Evolutionary conservation across 164 flowering plant species (phyloP).

Genomic region (Nymphaea colorata): DNA sequence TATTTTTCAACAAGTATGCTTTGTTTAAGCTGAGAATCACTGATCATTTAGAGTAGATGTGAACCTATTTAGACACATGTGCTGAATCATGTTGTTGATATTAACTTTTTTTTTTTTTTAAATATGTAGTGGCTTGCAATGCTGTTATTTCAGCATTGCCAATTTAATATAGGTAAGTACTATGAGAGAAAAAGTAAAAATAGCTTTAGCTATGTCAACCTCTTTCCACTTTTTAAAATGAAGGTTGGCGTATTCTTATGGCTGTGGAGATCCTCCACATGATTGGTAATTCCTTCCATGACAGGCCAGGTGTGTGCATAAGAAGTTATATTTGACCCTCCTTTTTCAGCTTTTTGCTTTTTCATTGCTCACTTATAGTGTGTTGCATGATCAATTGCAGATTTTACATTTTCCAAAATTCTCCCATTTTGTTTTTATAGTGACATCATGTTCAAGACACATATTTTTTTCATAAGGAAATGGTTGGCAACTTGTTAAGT

Average conservation of each 20-base stretch:
- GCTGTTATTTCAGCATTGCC: slow-evolving; percentile 81
- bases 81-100: too few species aligned
- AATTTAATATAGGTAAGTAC: slow-evolving; percentile 83
- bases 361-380: neutral
- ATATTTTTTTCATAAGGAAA: slow-evolving; percentile 73
- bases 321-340: slow-evolving; percentile 64
- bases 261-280: too few species aligned
- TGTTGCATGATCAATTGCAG: neutral
- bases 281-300: too few species aligned
- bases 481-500: slow-evolving; percentile 92
- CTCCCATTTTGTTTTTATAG: neutral
- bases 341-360: slow-evolving; percentile 52
- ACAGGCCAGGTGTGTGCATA: slow-evolving; percentile 85
- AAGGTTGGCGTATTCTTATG: too few species aligned
- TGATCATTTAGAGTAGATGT: too few species aligned
- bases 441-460: slow-evolving; percentile 51
- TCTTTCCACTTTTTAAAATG: too few species aligned
- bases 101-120: neutral
- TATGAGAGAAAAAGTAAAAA: too few species aligned
- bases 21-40: too few species aligned
- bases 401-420: neutral
- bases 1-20: too few species aligned
- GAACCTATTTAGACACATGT: too few species aligned
- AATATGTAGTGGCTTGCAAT: slow-evolving; percentile 66
- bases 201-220: too few species aligned